Evolutionary conservation across 257 asterid genomes (phyloP), one percentile per base, ranked within the genome.

Genomic region (Petunia secreta): DNA sequence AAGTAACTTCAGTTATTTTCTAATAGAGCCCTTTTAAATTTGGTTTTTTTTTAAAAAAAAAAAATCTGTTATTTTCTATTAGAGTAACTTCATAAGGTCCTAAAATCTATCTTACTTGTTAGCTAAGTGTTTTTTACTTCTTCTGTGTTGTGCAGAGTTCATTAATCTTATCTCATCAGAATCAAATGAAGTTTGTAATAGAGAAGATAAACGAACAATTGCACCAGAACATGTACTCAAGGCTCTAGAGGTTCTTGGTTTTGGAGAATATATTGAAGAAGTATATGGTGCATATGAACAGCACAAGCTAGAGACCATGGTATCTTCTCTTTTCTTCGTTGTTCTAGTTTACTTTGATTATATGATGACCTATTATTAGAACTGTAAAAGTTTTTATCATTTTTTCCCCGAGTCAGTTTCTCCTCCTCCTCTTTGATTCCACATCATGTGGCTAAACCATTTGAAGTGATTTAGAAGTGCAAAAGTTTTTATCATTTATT

Each of bases 141-240:
- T n/a, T 64, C 34, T 44, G 2, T 37, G n/a, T 38, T 14, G 82
- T 80, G 90, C 97, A 94, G 98, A 93, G 83, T 93, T 95, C 79
- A 95, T 93, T 69, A 93, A 93, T 82, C 98, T 93, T 43, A 83
- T 95, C 67, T 93, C 99, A 54, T 95, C 99, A 2, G 99, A 95
- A 86, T 95, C 98, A 39, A 95, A 95, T 86, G 99, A 95, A 85
- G 97, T 95, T 78, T 95, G 99, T 84, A 86, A 89, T 83, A 90
- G 88, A 82, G 99, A 92, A 81, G 99, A 93, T 80, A 89, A 87
- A 84, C 91, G 92, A 83, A 95, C 98, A 68, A 95, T 95, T 73
- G 99, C 98, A 54, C 99, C 99, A 38, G 99, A 95, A 82, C 99
- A 95, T 88, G 99, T 95, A 63, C 85, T 95, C 83, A 93, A 93